These are phyloP conservation scores for Delitschia confertaspora DNA, from an alignment of 495 filamentous ascomycete genomes.

Conservation along the genomic window DNA sequence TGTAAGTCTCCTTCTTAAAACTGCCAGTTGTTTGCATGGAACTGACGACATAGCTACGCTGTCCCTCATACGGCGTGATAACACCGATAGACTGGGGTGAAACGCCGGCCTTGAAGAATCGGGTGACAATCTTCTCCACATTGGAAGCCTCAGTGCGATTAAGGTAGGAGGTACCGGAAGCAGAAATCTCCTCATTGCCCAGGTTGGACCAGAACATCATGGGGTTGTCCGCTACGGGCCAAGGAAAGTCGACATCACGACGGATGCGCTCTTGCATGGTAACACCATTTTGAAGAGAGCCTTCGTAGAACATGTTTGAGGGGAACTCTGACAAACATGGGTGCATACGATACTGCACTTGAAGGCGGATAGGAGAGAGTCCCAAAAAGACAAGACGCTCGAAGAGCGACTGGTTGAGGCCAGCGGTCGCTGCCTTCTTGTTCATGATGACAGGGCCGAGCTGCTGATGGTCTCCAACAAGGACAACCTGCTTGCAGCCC, in stretches of 20 bases:
- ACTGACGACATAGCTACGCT: constrained; percentile 95
- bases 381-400: constrained; percentile 91
- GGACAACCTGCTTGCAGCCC: constrained; percentile 95
- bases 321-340: constrained; percentile 96
- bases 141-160: constrained; percentile 96
- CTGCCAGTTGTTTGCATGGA: constrained; percentile 97
- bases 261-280: constrained; percentile 81
- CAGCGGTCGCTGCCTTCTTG: constrained; percentile 98
- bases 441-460: constrained; percentile 99
- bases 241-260: constrained; percentile 94
- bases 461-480: constrained; percentile 97
- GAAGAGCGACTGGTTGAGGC: constrained; percentile 93
- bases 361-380: constrained; percentile 85
- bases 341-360: constrained; percentile 99
- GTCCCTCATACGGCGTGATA: constrained; percentile 97
- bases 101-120: constrained; percentile 99
- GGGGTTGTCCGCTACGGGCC: constrained; percentile 85
- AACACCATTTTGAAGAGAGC: constrained; percentile 92
- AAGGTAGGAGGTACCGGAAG: constrained; percentile 93
- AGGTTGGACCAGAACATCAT: constrained; percentile 99
- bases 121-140: constrained; percentile 94
- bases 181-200: constrained; percentile 95
- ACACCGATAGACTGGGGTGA: constrained; percentile 88
- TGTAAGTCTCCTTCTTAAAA: constrained; percentile 97
- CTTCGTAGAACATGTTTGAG: constrained; percentile 99